Conservation (phyloP, 208 protist genomes). For the Trypanosoma platydactyli region DNA sequence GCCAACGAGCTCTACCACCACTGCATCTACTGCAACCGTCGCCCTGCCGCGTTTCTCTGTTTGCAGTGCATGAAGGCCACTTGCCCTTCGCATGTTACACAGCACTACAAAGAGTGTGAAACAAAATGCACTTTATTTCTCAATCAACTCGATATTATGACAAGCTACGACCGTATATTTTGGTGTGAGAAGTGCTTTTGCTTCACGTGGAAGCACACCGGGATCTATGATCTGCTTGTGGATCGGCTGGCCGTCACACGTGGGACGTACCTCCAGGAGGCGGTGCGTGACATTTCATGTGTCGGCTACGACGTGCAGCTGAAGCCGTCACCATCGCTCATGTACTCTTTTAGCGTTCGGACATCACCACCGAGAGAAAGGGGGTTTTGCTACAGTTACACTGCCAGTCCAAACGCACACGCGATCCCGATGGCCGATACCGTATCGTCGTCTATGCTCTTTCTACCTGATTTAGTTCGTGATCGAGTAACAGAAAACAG, state of each 20-base stretch:
- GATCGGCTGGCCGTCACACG: conserved; percentile 68
- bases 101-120: conserved; percentile 43
- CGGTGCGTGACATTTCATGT: conserved; percentile 67
- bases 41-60: conserved; percentile 69
- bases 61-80: conserved; percentile 62
- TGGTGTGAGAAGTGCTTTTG: conserved; percentile 74
- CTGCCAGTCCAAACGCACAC: not conserved
- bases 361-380: conserved; percentile 9
- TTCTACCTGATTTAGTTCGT: not conserved
- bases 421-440: not conserved
- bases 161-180: conserved; percentile 73
- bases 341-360: not conserved
- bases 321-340: conserved; percentile 11
- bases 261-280: conserved; percentile 51
- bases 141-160: conserved; percentile 78
- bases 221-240: conserved; percentile 74
- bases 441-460: not conserved
- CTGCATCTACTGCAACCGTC: conserved; percentile 56
- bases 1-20: conserved; percentile 56
- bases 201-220: conserved; percentile 80
- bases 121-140: conserved; percentile 60
- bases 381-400: not conserved
- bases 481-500: not conserved
- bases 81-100: conserved; percentile 69
- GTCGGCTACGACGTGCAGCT: conserved; percentile 55